Percentiles rank a stretch among this genome's conserved stretches.
Conservation (phyloP, 108 stramenopile species). For the Stephanodiscus triporus region DNA sequence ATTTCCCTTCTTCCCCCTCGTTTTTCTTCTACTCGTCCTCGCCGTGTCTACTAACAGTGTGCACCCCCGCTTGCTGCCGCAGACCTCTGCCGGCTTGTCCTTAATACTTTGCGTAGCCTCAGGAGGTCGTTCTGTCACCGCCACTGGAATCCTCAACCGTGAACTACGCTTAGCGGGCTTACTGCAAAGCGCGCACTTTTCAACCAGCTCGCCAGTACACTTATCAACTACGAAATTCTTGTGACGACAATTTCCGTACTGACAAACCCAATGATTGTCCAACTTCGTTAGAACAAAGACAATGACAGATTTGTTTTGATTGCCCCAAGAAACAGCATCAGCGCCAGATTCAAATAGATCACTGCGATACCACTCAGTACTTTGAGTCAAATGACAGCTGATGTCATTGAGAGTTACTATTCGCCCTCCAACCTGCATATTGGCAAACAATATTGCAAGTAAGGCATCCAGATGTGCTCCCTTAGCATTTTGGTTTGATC, state of each 20-base stretch:
- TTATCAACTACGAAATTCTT: background rate
- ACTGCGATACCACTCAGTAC: constrained; percentile 17
- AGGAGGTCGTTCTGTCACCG: background rate
- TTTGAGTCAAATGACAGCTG: constrained; percentile 5
- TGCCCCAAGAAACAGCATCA: constrained; percentile 9
- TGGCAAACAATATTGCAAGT: constrained; percentile 23
- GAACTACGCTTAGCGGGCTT: background rate
- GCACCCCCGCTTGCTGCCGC: no score
- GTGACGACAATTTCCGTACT: background rate
- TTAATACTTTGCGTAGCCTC: no score
- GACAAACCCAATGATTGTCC: background rate
- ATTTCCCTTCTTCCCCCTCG: no score
- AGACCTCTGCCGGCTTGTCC: no score
- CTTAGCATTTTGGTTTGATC: constrained; percentile 16
- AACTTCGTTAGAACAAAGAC: background rate
- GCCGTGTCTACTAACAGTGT: no score
- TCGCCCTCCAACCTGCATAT: constrained; percentile 33
- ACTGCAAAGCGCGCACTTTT: background rate
- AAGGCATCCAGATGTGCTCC: constrained; percentile 13
- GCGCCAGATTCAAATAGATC: constrained; percentile 18
- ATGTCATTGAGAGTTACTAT: constrained; percentile 29
- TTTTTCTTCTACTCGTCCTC: no score
- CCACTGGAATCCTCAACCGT: background rate
- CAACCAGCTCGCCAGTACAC: background rate
- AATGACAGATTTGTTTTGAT: background rate